These are phyloP conservation scores for Groenewaldozyma salmanticensis DNA, from an alignment of 805 yeast species.

Conservation along the genomic window DNA sequence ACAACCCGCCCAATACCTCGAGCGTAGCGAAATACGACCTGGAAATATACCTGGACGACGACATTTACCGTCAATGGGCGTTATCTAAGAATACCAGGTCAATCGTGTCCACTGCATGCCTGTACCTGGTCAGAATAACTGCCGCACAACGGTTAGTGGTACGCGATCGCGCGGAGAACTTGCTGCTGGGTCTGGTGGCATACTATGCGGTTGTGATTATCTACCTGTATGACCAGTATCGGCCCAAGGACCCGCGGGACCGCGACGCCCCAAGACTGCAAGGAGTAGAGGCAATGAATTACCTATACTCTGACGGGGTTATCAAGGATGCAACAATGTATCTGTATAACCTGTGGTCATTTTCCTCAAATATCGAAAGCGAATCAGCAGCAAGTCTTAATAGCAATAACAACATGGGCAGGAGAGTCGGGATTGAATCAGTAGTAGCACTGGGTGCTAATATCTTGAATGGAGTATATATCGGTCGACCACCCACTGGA, in stretches of 20 bases:
- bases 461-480: constrained; percentile 10
- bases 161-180: constrained; percentile 14
- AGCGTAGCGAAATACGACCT: background rate
- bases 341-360: constrained; percentile 14
- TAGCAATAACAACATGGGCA: background rate
- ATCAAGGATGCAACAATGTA: constrained; percentile 20
- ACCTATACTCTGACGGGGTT: constrained; percentile 13
- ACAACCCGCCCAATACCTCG: background rate
- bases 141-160: constrained; percentile 16
- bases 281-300: background rate
- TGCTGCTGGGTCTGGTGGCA: constrained; percentile 20
- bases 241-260: background rate
- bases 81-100: constrained; percentile 21
- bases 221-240: constrained; percentile 20
- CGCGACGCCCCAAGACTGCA: background rate
- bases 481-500: constrained; percentile 13
- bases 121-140: constrained; percentile 20
- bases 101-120: constrained; percentile 19
- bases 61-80: constrained; percentile 20
- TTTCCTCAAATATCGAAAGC: constrained; percentile 1
- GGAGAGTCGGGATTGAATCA: background rate
- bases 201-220: constrained; percentile 22
- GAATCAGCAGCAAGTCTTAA: background rate
- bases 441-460: constrained; percentile 12
- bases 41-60: constrained; percentile 1